Conservation (phyloP, 768 basidiomycete species). For the Kwoniella europaea region DNA sequence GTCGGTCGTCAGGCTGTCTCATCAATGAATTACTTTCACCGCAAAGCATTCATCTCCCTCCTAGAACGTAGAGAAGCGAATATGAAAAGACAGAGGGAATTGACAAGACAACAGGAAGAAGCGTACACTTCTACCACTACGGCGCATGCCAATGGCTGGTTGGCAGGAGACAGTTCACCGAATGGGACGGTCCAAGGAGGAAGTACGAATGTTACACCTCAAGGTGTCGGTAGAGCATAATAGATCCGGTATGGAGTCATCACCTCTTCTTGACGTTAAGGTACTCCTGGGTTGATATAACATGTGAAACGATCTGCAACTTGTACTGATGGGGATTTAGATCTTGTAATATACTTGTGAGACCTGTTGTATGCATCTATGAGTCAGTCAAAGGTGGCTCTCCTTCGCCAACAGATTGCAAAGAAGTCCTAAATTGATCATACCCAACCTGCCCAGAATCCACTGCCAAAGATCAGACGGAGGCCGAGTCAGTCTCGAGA, state of each 20-base stretch:
- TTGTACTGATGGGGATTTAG: background rate
- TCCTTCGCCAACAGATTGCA: too few relatives aligned
- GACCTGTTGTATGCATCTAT: slow-evolving; percentile 18
- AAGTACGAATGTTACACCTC: slow-evolving; percentile 25
- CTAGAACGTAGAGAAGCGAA: slow-evolving; percentile 25
- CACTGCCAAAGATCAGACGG: too few relatives aligned
- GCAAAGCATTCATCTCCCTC: slow-evolving; percentile 41
- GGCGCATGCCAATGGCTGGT: background rate
- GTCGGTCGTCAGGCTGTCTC: slow-evolving; percentile 47
- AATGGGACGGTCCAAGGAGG: slow-evolving; percentile 29
- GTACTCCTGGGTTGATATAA: too few relatives aligned
- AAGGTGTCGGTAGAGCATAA: slow-evolving; percentile 18
- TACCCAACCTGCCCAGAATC: too few relatives aligned
- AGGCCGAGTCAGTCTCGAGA: too few relatives aligned
- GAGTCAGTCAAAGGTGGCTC: background rate
- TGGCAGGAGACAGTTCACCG: slow-evolving; percentile 2
- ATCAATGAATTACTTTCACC: slow-evolving; percentile 47
- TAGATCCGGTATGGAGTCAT: background rate
- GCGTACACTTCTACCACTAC: background rate
- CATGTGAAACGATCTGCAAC: too few relatives aligned
- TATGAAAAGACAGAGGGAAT: slow-evolving; percentile 9
- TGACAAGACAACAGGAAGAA: slow-evolving; percentile 11
- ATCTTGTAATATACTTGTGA: background rate
- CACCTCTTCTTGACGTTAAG: too few relatives aligned
- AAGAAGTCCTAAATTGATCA: too few relatives aligned